Base-by-base conservation (phyloP, 2,329 filamentous ascomycete genomes). In the Xenosphaeropsis pyriputrescens region DNA sequence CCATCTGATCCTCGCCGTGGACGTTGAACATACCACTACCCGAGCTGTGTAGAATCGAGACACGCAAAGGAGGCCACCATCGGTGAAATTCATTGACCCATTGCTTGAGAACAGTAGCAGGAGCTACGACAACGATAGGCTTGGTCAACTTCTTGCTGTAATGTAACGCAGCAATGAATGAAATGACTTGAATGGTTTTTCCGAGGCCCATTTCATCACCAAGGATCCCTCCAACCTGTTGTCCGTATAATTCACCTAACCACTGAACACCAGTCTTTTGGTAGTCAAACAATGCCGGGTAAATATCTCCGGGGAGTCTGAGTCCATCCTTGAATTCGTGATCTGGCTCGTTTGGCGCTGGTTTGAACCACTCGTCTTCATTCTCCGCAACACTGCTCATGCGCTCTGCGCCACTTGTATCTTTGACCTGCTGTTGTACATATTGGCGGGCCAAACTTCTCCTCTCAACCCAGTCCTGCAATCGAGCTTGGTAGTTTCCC, bases 191-290 rank as follows among this genome's bases (percentile, higher is more conserved):
- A 18, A 84, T 80, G 2, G 91, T 98, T 61, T 98, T 98, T 4
- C 91, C 91, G n/a, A 98, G 63, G 1, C 93, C 91, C 91, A 98
- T 98, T 58, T 98, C 91, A 52, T 98, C 91, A 5, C 89, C 91
- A 30, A 98, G 72, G 38, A 98, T 96, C 2, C 91, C 91, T 17
- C 91, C 91, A 5, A 94, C 86, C 43, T 81, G 74, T 54, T 95
- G 86, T 39, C 78, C 75, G 54, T 93, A 89, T 2, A 98, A 65
- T 56, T 98, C 89, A 56, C 85, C 86, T 6, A 98, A 70, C 91
- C 91, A 98, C 53, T 94, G 83, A 3, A 98, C 86, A 3, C 89
- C 88, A 0, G 86, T 95, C 57, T 94, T 95, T 52, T 98, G 91
- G 48, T 98, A 98, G 45, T 93, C 85, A 50, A 96, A 98, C 0